Evolutionary conservation across 257 asterid genomes (phyloP).

Genomic region (Fraxinus americana): DNA sequence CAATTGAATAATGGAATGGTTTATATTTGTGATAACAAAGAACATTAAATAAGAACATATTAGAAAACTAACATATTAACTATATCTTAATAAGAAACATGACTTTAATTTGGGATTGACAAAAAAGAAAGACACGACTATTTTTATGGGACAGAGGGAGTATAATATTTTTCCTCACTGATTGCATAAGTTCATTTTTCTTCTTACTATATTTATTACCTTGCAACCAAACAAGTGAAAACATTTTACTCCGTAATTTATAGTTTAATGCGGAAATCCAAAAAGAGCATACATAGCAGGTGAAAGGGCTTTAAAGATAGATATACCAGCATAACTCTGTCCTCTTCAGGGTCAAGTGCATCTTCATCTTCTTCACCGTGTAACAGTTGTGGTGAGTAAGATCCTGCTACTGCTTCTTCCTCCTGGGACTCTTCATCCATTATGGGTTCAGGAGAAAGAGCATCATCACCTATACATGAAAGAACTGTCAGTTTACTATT

Average conservation of each 20-base stretch:
- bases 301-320: conserved; percentile 7
- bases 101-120: too few relatives aligned
- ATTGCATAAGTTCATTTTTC: background rate
- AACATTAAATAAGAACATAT: too few relatives aligned
- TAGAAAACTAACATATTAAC: conserved; percentile 16
- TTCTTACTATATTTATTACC: conserved; percentile 11
- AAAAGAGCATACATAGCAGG: background rate
- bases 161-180: conserved; percentile 11
- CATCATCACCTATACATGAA: conserved; percentile 36
- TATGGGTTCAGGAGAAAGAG: conserved; percentile 50
- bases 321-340: conserved; percentile 78
- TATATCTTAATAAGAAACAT: too few relatives aligned
- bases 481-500: conserved; percentile 25
- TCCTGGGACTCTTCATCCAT: conserved; percentile 48
- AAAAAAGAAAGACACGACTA: too few relatives aligned
- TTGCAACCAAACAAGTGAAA: background rate
- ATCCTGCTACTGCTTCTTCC: conserved; percentile 66
- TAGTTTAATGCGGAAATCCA: background rate
- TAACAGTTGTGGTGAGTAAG: conserved; percentile 77
- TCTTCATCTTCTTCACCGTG: conserved; percentile 85
- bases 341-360: conserved; percentile 91
- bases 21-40: too few relatives aligned
- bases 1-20: too few relatives aligned
- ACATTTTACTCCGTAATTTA: conserved; percentile 13
- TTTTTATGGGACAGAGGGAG: conserved; percentile 43